phyloP scores from a whole-genome alignment of 371 early-diverging fungal species.

The Entomophthora muscae region DNA sequence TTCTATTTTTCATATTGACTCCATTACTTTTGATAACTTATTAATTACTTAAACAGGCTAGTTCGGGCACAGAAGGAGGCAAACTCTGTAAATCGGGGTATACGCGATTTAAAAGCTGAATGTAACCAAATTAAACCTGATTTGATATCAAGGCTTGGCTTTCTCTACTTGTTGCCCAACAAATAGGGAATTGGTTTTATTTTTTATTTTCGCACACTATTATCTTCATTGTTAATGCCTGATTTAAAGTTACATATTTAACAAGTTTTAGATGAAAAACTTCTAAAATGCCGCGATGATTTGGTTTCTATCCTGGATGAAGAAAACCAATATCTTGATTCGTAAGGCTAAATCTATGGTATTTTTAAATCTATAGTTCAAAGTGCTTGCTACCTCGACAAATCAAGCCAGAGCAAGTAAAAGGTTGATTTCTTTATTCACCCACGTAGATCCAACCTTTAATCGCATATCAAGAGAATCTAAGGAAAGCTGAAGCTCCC shows the following conservation, averaged over 20 bases:
- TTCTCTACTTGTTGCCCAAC: too few species aligned
- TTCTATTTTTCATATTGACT: too few species aligned
- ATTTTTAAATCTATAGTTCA: background rate
- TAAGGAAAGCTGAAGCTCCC: background rate
- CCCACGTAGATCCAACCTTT: background rate
- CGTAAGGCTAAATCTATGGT: background rate
- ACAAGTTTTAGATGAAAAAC: background rate
- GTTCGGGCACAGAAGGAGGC: background rate
- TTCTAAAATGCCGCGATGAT: background rate
- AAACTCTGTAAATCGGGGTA: background rate
- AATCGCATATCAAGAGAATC: background rate
- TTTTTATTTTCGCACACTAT: too few species aligned
- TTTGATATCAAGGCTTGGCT: too few species aligned
- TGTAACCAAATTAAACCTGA: background rate
- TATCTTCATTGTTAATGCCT: too few species aligned
- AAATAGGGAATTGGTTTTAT: too few species aligned
- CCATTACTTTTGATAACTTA: too few species aligned
- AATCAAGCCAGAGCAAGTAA: background rate
- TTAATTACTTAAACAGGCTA: background rate
- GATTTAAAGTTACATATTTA: too few species aligned
- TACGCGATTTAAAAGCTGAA: background rate
- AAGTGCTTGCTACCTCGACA: background rate
- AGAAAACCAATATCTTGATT: background rate
- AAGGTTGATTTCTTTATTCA: background rate
- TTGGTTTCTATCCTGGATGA: background rate